Conservation (phyloP, 192 early-diverging fungal species). For the Rhizoclosmatium globosum region DNA sequence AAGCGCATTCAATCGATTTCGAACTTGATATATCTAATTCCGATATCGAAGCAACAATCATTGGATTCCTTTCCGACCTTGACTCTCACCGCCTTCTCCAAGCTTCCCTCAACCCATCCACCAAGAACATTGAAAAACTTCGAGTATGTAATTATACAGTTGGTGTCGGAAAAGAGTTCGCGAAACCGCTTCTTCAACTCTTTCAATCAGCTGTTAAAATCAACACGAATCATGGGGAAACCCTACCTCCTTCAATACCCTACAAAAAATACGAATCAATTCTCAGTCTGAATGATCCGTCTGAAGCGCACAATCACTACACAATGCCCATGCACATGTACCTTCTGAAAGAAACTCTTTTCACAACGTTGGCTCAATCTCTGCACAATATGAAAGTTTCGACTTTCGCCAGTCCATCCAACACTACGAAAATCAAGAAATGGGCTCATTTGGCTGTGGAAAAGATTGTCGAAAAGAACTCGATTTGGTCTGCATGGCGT, state of each 20-base stretch:
- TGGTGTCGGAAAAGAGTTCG: background rate
- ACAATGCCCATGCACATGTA: conserved; percentile 12
- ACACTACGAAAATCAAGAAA: background rate
- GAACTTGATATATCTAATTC: background rate
- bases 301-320: background rate
- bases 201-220: background rate
- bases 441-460: background rate
- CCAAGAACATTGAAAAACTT: background rate
- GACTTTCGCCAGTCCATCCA: too few species aligned
- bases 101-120: background rate
- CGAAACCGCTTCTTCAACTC: background rate
- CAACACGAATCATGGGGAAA: background rate
- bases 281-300: background rate
- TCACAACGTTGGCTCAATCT: background rate
- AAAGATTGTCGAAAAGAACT: conserved; percentile 13
- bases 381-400: background rate
- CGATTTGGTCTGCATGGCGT: background rate
- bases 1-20: background rate
- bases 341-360: background rate
- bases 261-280: background rate
- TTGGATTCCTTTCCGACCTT: background rate
- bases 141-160: background rate
- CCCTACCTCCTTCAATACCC: background rate
- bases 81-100: background rate
- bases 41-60: background rate